Conservation (phyloP, 345 rosid species). For the Balakata baccata region DNA sequence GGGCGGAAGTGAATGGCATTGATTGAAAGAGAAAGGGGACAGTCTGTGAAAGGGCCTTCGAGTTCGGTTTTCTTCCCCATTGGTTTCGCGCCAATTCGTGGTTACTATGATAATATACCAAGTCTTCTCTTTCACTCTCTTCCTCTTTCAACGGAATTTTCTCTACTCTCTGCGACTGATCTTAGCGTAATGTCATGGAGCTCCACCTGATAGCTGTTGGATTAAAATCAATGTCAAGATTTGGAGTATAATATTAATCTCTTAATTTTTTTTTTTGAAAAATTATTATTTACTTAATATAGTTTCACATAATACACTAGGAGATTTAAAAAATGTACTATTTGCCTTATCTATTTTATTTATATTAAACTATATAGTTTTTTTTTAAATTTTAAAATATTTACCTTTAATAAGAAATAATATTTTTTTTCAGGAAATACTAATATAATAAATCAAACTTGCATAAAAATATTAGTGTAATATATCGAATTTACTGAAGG, state of each 20-base stretch:
- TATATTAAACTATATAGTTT: no score
- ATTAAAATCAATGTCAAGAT: not conserved
- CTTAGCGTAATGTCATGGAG: not conserved
- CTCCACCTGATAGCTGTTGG: not conserved
- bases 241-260: not conserved
- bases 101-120: conserved; percentile 35
- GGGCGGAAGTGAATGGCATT: conserved; percentile 27
- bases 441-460: no score
- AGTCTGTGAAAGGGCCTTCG: conserved; percentile 47
- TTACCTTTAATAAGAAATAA: no score
- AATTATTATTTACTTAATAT: no score
- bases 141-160: conserved; percentile 8
- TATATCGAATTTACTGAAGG: no score
- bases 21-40: conserved; percentile 36
- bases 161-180: not conserved
- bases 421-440: no score
- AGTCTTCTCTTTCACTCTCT: conserved; percentile 22
- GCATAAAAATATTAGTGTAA: no score
- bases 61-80: conserved; percentile 55
- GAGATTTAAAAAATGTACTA: no score
- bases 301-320: no score
- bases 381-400: no score
- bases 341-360: no score
- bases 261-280: no score
- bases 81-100: conserved; percentile 85